Percentiles rank a stretch among this genome's conserved stretches.
Conservation (phyloP, 805 yeast species). For the Hyphopichia homilentoma region DNA sequence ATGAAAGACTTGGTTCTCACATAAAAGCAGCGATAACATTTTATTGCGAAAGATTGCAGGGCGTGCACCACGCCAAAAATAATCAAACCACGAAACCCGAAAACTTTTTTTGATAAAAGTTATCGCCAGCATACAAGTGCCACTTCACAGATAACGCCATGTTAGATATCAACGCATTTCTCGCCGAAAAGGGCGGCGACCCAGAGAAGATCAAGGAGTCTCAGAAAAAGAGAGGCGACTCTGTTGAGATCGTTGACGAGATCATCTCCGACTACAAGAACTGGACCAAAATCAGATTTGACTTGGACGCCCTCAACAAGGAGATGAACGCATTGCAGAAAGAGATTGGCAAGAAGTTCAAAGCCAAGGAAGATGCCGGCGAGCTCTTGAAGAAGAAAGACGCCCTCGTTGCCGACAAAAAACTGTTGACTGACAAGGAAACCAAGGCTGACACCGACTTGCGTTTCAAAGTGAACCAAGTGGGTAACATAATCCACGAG, state of each 20-base stretch:
- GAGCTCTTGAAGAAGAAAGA: constrained; percentile 83
- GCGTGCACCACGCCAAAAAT: no score
- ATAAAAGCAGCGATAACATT: no score
- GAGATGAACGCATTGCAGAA: constrained; percentile 85
- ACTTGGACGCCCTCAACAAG: constrained; percentile 87
- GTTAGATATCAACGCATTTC: constrained; percentile 91
- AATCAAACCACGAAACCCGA: no score
- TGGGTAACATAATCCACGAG: constrained; percentile 94
- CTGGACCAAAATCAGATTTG: constrained; percentile 82
- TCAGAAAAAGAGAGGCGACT: constrained; percentile 90
- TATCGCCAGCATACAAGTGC: no score
- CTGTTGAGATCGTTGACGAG: constrained; percentile 94
- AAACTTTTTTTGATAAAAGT: no score
- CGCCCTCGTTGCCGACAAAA: constrained; percentile 64
- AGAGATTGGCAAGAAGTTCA: constrained; percentile 87
- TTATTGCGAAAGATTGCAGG: no score
- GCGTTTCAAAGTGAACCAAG: constrained; percentile 76
- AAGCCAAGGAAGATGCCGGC: constrained; percentile 90
- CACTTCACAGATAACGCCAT: constrained; percentile 30
- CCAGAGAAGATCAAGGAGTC: constrained; percentile 85
- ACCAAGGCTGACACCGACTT: constrained; percentile 74
- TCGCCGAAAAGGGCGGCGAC: constrained; percentile 95
- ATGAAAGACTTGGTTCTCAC: no score
- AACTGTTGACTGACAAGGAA: constrained; percentile 61
- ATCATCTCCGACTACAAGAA: constrained; percentile 85